Conservation (phyloP, 2,329 filamentous ascomycete genomes). For the Bipolaris victoriae region DNA sequence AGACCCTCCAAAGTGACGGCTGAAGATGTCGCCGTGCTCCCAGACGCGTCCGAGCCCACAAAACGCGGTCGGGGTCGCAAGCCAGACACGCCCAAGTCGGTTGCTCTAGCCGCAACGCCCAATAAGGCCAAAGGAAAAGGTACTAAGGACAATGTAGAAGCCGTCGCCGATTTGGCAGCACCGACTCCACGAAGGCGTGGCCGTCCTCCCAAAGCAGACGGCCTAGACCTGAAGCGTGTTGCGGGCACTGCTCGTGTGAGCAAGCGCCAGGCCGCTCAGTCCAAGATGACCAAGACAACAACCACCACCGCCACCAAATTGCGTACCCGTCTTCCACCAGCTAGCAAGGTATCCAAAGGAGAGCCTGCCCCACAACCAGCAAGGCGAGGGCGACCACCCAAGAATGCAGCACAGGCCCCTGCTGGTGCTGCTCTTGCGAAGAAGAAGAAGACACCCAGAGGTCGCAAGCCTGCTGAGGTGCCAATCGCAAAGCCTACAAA, state of each 20-base stretch:
- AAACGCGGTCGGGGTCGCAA: conserved; percentile 27
- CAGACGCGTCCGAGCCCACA: conserved; percentile 11
- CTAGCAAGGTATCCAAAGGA: conserved; percentile 15
- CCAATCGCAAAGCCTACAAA: conserved; percentile 12
- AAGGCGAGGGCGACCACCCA: conserved; percentile 29
- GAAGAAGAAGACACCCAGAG: conserved; percentile 18
- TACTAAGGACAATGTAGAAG: conserved; percentile 6
- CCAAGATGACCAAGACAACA: conserved; percentile 7
- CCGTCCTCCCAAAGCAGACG: conserved; percentile 21
- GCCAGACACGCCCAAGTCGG: conserved; percentile 9
- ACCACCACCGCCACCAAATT: conserved; percentile 16
- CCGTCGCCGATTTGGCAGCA: conserved; percentile 1
- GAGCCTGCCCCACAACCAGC: conserved; percentile 11
- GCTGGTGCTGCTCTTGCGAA: neutral
- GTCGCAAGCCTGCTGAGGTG: conserved; percentile 17
- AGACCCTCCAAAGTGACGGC: conserved; percentile 23
- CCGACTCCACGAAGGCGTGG: conserved; percentile 19
- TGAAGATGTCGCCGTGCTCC: conserved; percentile 10
- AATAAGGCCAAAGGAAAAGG: conserved; percentile 21
- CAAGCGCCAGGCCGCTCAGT: conserved; percentile 23
- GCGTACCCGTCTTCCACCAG: conserved; percentile 26
- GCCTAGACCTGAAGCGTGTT: conserved; percentile 23
- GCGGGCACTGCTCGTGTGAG: conserved; percentile 30
- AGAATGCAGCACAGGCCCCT: conserved; percentile 13
- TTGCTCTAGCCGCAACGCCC: conserved; percentile 8